Evolutionary conservation across 1,284 basidiomycete species (phyloP).

Genomic region (Leucoagaricus sp.): DNA sequence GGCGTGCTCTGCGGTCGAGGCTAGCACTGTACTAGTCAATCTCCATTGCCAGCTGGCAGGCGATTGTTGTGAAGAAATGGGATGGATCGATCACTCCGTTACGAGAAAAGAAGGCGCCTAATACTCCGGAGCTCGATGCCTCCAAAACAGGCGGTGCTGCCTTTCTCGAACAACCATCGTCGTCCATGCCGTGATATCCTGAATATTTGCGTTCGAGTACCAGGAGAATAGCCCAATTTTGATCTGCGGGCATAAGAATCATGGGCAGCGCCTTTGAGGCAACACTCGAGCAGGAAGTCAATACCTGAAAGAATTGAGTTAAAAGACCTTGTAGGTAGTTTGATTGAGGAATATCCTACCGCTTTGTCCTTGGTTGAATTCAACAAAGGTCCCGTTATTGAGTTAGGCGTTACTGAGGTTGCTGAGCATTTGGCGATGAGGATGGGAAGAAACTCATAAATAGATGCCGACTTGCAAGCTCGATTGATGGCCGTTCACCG

Average conservation of each 20-base stretch:
- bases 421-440: too few relatives aligned
- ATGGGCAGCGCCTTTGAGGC: neutral
- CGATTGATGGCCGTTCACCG: too few relatives aligned
- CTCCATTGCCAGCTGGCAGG: neutral
- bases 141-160: neutral
- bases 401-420: neutral
- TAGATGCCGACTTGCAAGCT: too few relatives aligned
- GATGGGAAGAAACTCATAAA: too few relatives aligned
- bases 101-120: constrained; percentile 7
- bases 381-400: neutral
- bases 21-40: neutral
- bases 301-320: neutral
- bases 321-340: neutral
- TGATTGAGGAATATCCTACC: neutral
- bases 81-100: neutral
- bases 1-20: neutral
- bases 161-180: neutral
- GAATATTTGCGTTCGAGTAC: neutral
- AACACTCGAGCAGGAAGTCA: neutral
- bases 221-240: neutral
- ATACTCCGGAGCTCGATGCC: neutral
- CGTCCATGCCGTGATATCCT: neutral
- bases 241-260: neutral
- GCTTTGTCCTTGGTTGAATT: neutral
- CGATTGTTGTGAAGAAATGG: neutral